These are phyloP conservation scores for Haplosporangium gracile DNA, from an alignment of 192 early-diverging fungal genomes.

Conservation along the genomic window DNA sequence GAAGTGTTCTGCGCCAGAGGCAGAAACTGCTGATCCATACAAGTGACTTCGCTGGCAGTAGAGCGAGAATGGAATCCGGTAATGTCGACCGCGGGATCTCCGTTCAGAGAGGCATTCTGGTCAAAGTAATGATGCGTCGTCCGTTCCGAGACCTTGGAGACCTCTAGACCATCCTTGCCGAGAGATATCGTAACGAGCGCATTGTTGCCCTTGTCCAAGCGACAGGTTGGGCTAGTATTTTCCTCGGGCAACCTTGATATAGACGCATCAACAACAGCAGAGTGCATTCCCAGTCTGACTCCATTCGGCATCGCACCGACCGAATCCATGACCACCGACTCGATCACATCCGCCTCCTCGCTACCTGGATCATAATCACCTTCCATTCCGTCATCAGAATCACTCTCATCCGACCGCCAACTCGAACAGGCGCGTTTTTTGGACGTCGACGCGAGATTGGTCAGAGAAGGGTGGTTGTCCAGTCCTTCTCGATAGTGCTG, in stretches of 20 bases:
- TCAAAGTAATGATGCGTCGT: background rate
- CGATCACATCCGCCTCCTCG: background rate
- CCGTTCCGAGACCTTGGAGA: background rate
- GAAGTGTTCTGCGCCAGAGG: background rate
- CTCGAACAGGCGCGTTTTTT: background rate
- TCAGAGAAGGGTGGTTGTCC: too few relatives aligned
- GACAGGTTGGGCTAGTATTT: background rate
- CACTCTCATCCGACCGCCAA: background rate
- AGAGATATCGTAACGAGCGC: conserved; percentile 11
- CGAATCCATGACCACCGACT: background rate
- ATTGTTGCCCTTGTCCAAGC: background rate
- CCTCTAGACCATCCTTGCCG: background rate
- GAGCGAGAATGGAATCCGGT: background rate
- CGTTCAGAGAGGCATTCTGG: background rate
- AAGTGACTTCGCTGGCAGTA: background rate
- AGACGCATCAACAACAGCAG: background rate
- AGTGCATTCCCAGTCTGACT: background rate
- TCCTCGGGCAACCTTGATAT: background rate
- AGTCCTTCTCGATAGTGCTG: background rate
- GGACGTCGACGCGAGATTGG: background rate
- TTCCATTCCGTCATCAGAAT: background rate
- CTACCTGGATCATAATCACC: background rate
- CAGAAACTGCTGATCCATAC: background rate
- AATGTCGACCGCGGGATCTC: background rate
- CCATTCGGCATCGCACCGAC: background rate